Conservation (phyloP, 2,329 filamentous ascomycete genomes). For the Alternaria atra region DNA sequence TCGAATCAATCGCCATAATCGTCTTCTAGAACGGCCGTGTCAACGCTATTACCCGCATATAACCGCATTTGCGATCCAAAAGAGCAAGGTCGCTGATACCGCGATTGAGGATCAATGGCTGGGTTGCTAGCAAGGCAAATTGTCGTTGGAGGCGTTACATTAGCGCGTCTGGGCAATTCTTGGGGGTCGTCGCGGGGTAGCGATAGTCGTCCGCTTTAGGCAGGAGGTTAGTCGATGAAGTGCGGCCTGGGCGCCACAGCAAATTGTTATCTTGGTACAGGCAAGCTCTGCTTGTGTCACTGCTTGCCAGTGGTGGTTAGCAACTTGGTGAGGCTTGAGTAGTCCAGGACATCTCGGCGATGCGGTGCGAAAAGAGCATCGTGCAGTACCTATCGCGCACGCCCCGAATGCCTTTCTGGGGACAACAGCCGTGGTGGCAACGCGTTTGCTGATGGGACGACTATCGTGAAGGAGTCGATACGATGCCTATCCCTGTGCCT, state of each 20-base stretch:
- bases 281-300: conserved; percentile 23
- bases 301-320: conserved; percentile 22
- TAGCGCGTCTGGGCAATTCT: conserved; percentile 15
- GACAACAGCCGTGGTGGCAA: conserved; percentile 31
- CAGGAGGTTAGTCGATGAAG: conserved; percentile 15
- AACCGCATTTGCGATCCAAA: conserved; percentile 6
- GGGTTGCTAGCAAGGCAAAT: not conserved
- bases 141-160: conserved; percentile 14
- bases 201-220: conserved; percentile 16
- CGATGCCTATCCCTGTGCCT: conserved; percentile 14
- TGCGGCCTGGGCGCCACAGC: conserved; percentile 20
- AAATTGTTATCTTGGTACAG: conserved; percentile 18
- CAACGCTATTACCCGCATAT: conserved; percentile 9
- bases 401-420: conserved; percentile 15
- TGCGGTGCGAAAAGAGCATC: conserved; percentile 22
- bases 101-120: not conserved
- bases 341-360: conserved; percentile 17
- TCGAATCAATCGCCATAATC: not conserved
- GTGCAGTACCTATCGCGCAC: conserved; percentile 11
- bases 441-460: conserved; percentile 18
- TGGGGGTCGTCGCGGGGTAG: conserved; percentile 17
- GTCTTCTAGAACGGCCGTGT: not conserved
- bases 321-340: conserved; percentile 26
- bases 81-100: conserved; percentile 12
- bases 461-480: conserved; percentile 9